Evolutionary conservation across 2,329 filamentous ascomycete species (phyloP).

Genomic region (Fusarium cicatricum): DNA sequence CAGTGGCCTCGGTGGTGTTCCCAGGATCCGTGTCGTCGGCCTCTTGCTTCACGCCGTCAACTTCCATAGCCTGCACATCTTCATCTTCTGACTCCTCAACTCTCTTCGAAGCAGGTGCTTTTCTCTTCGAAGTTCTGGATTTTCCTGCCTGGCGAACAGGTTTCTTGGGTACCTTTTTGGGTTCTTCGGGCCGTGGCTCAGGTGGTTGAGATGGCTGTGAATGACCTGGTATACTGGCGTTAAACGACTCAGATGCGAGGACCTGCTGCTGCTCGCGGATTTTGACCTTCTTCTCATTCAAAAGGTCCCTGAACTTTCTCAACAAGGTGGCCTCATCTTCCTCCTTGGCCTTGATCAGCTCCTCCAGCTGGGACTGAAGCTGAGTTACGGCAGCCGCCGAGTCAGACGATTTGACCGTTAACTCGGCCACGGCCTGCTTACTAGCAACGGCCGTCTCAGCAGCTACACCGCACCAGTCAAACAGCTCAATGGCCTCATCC

Average conservation of each 20-base stretch:
- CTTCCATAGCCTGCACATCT: constrained; percentile 58
- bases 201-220: constrained; percentile 40
- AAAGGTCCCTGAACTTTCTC: constrained; percentile 72
- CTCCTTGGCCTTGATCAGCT: constrained; percentile 71
- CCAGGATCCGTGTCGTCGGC: constrained; percentile 53
- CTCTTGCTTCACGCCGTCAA: constrained; percentile 51
- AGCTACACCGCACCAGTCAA: constrained; percentile 74
- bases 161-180: constrained; percentile 37
- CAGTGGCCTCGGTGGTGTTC: constrained; percentile 51
- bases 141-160: constrained; percentile 39
- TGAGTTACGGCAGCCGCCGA: constrained; percentile 65
- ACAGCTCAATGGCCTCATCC: constrained; percentile 68
- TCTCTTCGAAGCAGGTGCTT: constrained; percentile 51
- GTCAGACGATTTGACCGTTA: constrained; percentile 52
- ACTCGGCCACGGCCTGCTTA: constrained; percentile 52
- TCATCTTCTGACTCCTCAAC: constrained; percentile 56
- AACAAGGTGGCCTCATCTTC: constrained; percentile 72
- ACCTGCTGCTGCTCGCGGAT: constrained; percentile 77
- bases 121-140: constrained; percentile 61
- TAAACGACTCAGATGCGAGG: constrained; percentile 57
- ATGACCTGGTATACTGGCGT: constrained; percentile 43
- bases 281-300: constrained; percentile 84
- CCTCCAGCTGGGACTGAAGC: constrained; percentile 70
- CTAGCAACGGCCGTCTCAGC: constrained; percentile 58
- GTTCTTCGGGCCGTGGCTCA: constrained; percentile 12